Base-by-base conservation (phyloP, 1,284 basidiomycete species). In the Ganoderma meredithae region DNA sequence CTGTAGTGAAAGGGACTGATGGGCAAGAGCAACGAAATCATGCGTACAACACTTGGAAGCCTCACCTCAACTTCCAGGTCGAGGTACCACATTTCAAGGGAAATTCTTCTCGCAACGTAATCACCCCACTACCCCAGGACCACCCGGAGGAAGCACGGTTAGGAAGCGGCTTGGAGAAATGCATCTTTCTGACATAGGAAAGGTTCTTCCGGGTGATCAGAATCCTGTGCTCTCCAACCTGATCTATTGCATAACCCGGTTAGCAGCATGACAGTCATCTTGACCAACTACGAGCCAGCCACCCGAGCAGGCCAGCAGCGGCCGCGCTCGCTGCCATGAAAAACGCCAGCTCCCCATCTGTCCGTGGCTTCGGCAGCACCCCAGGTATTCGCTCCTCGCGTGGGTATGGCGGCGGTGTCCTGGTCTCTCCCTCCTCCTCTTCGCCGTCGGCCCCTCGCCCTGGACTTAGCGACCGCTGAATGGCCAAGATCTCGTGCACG, bases 251-350 rank as follows among this genome's bases (percentile, higher is more conserved):
- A 36, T 25, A 56, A 40, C n/a, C n/a, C 15, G 15, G 33, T 58
- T 33, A 36, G 36, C 55, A 58, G 19, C 36, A 40, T 13, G 2
- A 53, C 27, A 17, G 40, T 71, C 55, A 74, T 64, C 74, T 73
- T 27, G 62, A 74, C 74, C 73, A 74, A 69, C 74, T 75, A 47
- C 76, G 70, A 31, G 73, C 75, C 43, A 76, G 41, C 76, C 75
- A 77, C 4, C 78, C 77, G 41, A 75, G 19, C 17, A 77, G 55
- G 10, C 72, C 74, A 27, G 75, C 75, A 43, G 71, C 71, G 1
- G 73, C 65, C 8, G 74, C 72, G 25, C 72, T 73, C 6, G 69
- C 71, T 2, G 72, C 66, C 22, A 72, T 62, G 52, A 74, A 66
- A 13, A 72, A 39, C 43, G 73, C 47, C 56, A 74, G n/a, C 40